Conservation (phyloP, 768 basidiomycete species). For the Lactarius deliciosus region DNA sequence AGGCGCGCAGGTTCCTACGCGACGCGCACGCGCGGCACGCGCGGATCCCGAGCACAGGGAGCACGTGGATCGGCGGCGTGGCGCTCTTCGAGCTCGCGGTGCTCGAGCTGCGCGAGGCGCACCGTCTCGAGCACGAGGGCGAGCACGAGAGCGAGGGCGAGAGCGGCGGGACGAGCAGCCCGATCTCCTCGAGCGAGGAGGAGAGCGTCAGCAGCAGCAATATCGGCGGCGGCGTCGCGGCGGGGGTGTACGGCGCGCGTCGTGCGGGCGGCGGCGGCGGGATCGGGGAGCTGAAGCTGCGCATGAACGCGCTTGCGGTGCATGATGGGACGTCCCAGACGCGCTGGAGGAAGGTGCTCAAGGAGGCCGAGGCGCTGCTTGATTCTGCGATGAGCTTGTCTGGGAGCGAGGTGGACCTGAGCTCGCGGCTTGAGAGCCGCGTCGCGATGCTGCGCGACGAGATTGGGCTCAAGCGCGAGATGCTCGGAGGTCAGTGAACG, state of each 20-base stretch:
- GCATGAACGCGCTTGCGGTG: slow-evolving; percentile 20
- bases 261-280: neutral
- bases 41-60: slow-evolving; percentile 41
- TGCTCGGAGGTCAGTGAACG: slow-evolving; percentile 34
- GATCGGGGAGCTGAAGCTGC: slow-evolving; percentile 10
- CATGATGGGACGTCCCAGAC: slow-evolving; percentile 10
- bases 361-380: slow-evolving; percentile 48
- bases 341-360: slow-evolving; percentile 51
- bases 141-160: slow-evolving; percentile 1
- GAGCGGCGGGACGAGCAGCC: neutral
- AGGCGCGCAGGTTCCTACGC: slow-evolving; percentile 49
- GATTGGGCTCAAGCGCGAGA: slow-evolving; percentile 60
- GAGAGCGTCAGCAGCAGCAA: neutral
- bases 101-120: slow-evolving; percentile 58
- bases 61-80: slow-evolving; percentile 67
- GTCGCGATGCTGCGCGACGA: slow-evolving; percentile 70
- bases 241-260: slow-evolving; percentile 1
- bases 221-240: too few species aligned
- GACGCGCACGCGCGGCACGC: slow-evolving; percentile 49
- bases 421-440: slow-evolving; percentile 66
- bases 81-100: slow-evolving; percentile 71
- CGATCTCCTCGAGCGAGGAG: slow-evolving; percentile 21
- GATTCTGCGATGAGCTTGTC: slow-evolving; percentile 50
- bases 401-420: slow-evolving; percentile 58
- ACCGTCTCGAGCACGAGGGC: slow-evolving; percentile 24